Percentiles rank a stretch among this genome's conserved stretches.
These are phyloP conservation scores for Amanita rubescens DNA, from an alignment of 768 basidiomycete genomes.

Conservation along the genomic window DNA sequence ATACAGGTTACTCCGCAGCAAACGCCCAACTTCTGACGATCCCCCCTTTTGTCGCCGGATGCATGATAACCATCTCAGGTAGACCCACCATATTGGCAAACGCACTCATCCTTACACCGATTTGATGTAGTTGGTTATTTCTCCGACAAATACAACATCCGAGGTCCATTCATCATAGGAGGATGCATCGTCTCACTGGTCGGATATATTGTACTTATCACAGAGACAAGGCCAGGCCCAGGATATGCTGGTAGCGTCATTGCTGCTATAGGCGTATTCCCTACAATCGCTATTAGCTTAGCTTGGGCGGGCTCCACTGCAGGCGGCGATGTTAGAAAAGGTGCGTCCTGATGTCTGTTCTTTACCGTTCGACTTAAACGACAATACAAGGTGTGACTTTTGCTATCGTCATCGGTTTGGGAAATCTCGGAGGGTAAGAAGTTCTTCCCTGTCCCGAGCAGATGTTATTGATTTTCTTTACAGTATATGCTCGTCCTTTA, in stretches of 20 bases:
- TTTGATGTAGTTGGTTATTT: constrained; percentile 24
- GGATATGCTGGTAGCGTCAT: constrained; percentile 44
- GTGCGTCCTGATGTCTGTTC: constrained; percentile 11
- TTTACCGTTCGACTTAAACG: not conserved
- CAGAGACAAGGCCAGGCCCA: constrained; percentile 22
- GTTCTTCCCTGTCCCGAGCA: not conserved
- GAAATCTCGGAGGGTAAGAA: constrained; percentile 42
- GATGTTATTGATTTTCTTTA: not conserved
- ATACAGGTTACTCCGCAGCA: constrained; percentile 36
- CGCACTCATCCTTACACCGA: not conserved
- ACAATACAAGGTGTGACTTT: constrained; percentile 28
- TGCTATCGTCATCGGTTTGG: constrained; percentile 47
- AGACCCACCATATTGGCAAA: not conserved
- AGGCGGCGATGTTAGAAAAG: constrained; percentile 48
- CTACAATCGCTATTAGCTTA: constrained; percentile 38
- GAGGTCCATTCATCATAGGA: constrained; percentile 44
- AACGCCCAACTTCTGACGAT: constrained; percentile 44
- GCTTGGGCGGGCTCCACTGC: constrained; percentile 52
- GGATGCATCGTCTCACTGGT: constrained; percentile 36
- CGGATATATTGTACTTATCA: constrained; percentile 45
- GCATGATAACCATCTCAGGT: constrained; percentile 32
- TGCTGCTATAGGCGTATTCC: constrained; percentile 45
- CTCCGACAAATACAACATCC: constrained; percentile 33
- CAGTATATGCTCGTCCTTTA: constrained; percentile 37
- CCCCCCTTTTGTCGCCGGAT: constrained; percentile 42